Evolutionary conservation across 306 rosid species (phyloP).

Genomic region (Lotus japonicus): DNA sequence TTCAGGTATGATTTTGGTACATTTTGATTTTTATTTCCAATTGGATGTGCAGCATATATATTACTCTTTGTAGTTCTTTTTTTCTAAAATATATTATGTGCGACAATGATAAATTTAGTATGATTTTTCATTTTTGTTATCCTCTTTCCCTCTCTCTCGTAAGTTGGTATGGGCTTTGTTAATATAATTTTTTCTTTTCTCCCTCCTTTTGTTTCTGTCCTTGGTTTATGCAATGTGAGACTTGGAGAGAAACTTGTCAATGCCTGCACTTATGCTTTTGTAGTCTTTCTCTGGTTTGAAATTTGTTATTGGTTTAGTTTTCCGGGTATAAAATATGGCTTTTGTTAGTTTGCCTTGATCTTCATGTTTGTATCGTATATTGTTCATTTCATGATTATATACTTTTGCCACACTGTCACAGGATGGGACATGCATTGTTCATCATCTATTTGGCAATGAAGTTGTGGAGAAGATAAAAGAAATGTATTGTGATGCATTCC

Average conservation of each 20-base stretch:
- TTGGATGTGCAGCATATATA: neutral
- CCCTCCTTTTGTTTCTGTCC: neutral
- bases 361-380: neutral
- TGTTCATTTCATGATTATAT: slow-evolving; percentile 24
- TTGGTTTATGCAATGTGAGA: neutral
- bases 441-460: slow-evolving; percentile 87
- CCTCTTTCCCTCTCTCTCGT: neutral
- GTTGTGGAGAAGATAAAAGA: slow-evolving; percentile 88
- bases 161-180: neutral
- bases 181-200: neutral
- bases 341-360: neutral
- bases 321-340: neutral
- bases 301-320: neutral
- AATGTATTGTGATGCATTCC: slow-evolving; percentile 90
- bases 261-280: neutral
- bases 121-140: neutral
- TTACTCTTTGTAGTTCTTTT: neutral
- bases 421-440: slow-evolving; percentile 97
- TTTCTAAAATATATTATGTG: neutral
- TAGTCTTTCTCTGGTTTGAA: neutral
- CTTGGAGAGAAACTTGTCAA: neutral
- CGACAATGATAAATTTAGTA: neutral
- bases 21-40: slow-evolving; percentile 5
- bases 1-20: slow-evolving; percentile 37
- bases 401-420: slow-evolving; percentile 26